Evolutionary conservation across 208 protist genomes (phyloP).

Genomic region (Vickermania spadyakhi): DNA sequence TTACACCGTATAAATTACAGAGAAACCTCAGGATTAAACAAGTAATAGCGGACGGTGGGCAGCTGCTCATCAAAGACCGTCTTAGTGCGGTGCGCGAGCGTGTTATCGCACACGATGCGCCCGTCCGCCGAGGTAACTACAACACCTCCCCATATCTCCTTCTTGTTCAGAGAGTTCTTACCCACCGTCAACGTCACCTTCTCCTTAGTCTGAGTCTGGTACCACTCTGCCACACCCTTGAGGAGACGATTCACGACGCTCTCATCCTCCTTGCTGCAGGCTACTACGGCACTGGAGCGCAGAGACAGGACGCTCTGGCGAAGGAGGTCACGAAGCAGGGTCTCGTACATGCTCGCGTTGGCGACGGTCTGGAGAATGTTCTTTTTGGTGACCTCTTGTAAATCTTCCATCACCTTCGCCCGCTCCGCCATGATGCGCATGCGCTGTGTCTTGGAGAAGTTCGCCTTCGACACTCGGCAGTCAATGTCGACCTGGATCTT

Average conservation of each 20-base stretch:
- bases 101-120: conserved; percentile 86
- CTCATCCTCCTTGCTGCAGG: conserved; percentile 68
- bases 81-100: conserved; percentile 72
- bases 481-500: conserved; percentile 82
- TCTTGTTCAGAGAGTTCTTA: conserved; percentile 47
- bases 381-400: conserved; percentile 61
- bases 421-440: conserved; percentile 78
- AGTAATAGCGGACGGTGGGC: conserved; percentile 80
- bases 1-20: too few relatives aligned
- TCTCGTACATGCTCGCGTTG: conserved; percentile 49
- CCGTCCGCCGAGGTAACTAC: conserved; percentile 58
- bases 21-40: conserved; percentile 69
- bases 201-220: conserved; percentile 33
- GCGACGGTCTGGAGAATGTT: conserved; percentile 42
- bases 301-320: conserved; percentile 71
- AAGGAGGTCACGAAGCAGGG: conserved; percentile 53
- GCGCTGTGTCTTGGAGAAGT: conserved; percentile 78
- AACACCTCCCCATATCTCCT: conserved; percentile 75
- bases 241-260: conserved; percentile 29
- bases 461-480: conserved; percentile 70
- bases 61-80: conserved; percentile 84
- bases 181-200: conserved; percentile 33
- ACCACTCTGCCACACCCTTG: conserved; percentile 55
- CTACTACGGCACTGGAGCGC: conserved; percentile 56
- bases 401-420: conserved; percentile 59